These are phyloP conservation scores for Talaromyces islandicus DNA, from an alignment of 2,329 filamentous ascomycete species.

Conservation along the genomic window DNA sequence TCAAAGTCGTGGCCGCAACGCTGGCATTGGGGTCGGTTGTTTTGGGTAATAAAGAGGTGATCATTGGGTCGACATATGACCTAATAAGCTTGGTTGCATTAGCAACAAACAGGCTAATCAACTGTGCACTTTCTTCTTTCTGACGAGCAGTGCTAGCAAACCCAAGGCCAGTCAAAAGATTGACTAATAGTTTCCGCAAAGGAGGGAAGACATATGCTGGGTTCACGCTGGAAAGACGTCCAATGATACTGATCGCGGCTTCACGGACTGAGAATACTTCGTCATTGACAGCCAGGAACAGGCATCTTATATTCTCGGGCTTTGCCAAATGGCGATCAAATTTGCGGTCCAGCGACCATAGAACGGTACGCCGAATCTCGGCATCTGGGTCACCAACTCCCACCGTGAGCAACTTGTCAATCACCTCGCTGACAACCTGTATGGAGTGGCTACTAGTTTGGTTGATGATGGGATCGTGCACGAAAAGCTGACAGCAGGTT, in stretches of 20 bases:
- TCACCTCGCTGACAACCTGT: conserved; percentile 94
- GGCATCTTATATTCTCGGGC: conserved; percentile 90
- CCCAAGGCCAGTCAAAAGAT: conserved; percentile 91
- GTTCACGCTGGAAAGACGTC: conserved; percentile 82
- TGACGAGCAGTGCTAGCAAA: conserved; percentile 91
- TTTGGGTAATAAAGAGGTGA: conserved; percentile 88
- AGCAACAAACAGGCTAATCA: conserved; percentile 86
- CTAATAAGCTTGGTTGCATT: conserved; percentile 91
- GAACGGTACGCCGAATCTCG: conserved; percentile 80
- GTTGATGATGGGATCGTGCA: conserved; percentile 93
- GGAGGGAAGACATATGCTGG: conserved; percentile 97
- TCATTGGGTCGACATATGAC: conserved; percentile 95
- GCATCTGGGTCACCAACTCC: conserved; percentile 88
- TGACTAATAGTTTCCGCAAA: conserved; percentile 87
- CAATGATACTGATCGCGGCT: conserved; percentile 93
- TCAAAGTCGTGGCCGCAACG: conserved; percentile 90
- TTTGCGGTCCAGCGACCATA: conserved; percentile 81
- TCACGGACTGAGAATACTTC: conserved; percentile 89
- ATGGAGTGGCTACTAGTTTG: conserved; percentile 96
- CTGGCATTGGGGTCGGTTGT: conserved; percentile 77
- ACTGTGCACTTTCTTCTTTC: conserved; percentile 92
- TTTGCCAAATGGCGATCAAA: conserved; percentile 97
- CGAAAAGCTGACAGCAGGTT: conserved; percentile 96
- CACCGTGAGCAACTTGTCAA: conserved; percentile 91
- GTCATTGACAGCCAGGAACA: conserved; percentile 94